Evolutionary conservation across 345 rosid genomes (phyloP).

Genomic region (Pelargonium nanum): DNA sequence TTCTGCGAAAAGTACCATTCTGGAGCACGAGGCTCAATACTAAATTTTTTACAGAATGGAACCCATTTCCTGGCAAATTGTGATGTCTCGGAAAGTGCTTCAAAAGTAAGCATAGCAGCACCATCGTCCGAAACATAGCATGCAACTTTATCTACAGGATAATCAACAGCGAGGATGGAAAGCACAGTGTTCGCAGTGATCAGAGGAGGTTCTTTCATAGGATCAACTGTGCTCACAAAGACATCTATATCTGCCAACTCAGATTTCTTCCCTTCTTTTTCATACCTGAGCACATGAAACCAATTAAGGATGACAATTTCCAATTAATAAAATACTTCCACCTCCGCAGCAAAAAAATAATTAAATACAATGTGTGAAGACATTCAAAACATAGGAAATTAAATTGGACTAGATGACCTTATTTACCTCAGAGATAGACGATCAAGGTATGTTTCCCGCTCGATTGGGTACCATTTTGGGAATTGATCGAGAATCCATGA

Average conservation of each 20-base stretch:
- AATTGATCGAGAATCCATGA: constrained; percentile 98
- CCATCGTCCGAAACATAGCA: constrained; percentile 96
- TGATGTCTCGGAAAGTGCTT: constrained; percentile 87
- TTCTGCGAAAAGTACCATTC: constrained; percentile 79
- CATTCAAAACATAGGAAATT: neutral
- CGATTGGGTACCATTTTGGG: constrained; percentile 77
- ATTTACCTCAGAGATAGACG: constrained; percentile 52
- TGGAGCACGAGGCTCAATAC: constrained; percentile 85
- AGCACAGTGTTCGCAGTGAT: constrained; percentile 91
- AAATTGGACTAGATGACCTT: neutral
- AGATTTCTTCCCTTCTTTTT: constrained; percentile 68
- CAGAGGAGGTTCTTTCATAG: constrained; percentile 85
- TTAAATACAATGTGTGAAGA: neutral
- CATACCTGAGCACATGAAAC: constrained; percentile 37
- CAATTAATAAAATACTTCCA: no score
- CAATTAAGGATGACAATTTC: no score
- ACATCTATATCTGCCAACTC: constrained; percentile 60
- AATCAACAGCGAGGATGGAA: constrained; percentile 84
- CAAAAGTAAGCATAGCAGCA: constrained; percentile 94
- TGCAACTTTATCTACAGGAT: constrained; percentile 76
- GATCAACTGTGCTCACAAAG: constrained; percentile 90
- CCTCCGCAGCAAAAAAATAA: no score
- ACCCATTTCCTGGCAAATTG: constrained; percentile 91
- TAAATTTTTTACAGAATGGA: constrained; percentile 74
- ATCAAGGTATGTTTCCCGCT: constrained; percentile 82